Conservation (phyloP, 306 rosid species). For the Vigna reflexopilosa region DNA sequence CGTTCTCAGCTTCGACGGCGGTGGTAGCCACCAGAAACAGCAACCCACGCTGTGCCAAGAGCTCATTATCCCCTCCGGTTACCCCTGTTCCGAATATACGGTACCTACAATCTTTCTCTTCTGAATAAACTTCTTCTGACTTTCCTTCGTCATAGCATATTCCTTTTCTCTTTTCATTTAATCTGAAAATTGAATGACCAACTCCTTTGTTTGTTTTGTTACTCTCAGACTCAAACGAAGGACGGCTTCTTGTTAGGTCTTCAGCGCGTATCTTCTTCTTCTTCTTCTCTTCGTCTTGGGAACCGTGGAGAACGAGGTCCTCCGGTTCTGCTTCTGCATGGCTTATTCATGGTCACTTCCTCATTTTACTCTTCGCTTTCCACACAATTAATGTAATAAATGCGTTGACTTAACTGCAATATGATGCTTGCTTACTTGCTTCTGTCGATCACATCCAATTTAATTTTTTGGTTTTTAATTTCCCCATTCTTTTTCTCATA, state of each 20-base stretch:
- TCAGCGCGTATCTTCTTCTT: conserved; percentile 74
- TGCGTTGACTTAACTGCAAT: background rate
- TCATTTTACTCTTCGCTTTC: background rate
- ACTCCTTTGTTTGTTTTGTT: background rate
- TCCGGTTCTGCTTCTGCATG: conserved; percentile 90
- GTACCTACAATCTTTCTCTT: conserved; percentile 37
- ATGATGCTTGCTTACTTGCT: background rate
- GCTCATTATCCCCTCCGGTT: conserved; percentile 76
- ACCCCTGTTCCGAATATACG: conserved; percentile 76
- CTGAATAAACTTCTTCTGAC: no score
- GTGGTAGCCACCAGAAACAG: conserved; percentile 35
- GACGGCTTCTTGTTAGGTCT: conserved; percentile 87
- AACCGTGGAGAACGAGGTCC: conserved; percentile 54
- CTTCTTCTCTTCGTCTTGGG: conserved; percentile 45
- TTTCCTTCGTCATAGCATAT: background rate
- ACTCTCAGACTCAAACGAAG: conserved; percentile 68
- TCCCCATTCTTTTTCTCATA: background rate
- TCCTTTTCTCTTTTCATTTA: background rate
- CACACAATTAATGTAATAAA: background rate
- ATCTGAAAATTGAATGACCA: background rate
- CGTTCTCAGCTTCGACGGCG: conserved; percentile 40
- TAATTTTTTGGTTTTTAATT: background rate
- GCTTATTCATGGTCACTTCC: conserved; percentile 65
- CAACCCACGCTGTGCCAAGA: conserved; percentile 57
- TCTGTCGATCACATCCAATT: background rate